Evolutionary conservation across 805 yeast genomes (phyloP), one percentile per base, ranked within the genome.

Genomic region (Wickerhamomyces queroliae): DNA sequence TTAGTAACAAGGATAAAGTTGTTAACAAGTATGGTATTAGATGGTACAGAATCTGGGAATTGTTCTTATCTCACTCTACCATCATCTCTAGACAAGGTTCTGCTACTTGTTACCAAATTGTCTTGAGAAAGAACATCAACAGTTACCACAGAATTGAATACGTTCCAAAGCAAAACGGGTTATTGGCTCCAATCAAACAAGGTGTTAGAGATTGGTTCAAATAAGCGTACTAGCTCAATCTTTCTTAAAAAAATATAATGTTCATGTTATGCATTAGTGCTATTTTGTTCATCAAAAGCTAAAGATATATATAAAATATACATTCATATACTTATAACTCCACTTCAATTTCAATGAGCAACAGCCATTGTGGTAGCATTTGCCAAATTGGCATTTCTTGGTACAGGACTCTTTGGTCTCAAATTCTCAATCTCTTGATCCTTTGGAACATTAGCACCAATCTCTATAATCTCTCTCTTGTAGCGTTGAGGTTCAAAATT

Each of bases 31-130:
- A 88, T 57, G 96, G 96, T 55, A 63, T 74, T 52, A 83, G 81
- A 68, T 88, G 96, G 96, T 89, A 70, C 69, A 80, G 93, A 64
- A 87, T 87, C 64, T 88, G 96, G 96, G 95, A 86, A 67, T 87
- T 65, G 72, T 88, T 88, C 70, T 76, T 88, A 57, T 86, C 95
- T 47, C 75, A 73, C 35, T 84, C 96, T 15, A 78, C 85, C 39
- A 83, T 88, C 56, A 80, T 83, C 46, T 80, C 95, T 13, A 85
- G 96, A 75, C 95, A 88, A 70, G 95, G 96, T 53, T 78, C 90
- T 53, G 95, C 96, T 32, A 78, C 95, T 39, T 86, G 95, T 65
- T 89, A 76, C 71, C 96, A 88, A 71, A 83, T 88, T 61, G 83
- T 84, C 36, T 72, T 88, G 72, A 82, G 96, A 74, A 88, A 88